A percentile compares a stretch with the other conserved stretches of the same genome.
Conservation (phyloP, 2,329 filamentous ascomycete genomes). For the Parastagonospora avenae region DNA sequence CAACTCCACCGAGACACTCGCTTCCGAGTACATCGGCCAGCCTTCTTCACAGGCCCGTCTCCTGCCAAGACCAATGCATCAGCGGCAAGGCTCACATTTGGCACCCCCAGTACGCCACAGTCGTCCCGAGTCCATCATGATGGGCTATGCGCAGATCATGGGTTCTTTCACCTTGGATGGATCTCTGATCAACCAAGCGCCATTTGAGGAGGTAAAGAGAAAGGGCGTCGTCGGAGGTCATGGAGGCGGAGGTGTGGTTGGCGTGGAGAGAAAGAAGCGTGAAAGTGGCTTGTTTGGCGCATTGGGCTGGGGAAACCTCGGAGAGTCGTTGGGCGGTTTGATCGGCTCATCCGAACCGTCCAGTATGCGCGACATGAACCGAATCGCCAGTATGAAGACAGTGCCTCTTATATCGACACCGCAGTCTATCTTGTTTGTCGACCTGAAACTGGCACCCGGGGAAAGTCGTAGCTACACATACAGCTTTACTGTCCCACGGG, state of each 20-base stretch:
- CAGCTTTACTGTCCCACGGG: slow-evolving; percentile 81
- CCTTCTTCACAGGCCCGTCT: slow-evolving; percentile 52
- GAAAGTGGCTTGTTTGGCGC: slow-evolving; percentile 80
- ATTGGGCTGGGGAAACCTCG: slow-evolving; percentile 86
- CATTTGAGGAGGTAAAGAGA: slow-evolving; percentile 94
- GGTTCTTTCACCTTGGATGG: slow-evolving; percentile 92
- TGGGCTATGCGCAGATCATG: slow-evolving; percentile 95
- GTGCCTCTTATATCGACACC: slow-evolving; percentile 93
- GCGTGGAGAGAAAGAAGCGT: slow-evolving; percentile 74
- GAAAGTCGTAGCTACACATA: slow-evolving; percentile 90
- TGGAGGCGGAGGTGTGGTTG: slow-evolving; percentile 80
- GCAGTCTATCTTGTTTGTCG: slow-evolving; percentile 94
- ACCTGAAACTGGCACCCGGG: slow-evolving; percentile 82
- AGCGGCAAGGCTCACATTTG: slow-evolving; percentile 37
- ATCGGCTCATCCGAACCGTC: slow-evolving; percentile 87
- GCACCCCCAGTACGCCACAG: slow-evolving; percentile 37
- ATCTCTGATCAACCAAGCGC: slow-evolving; percentile 83
- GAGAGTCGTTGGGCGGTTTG: slow-evolving; percentile 84
- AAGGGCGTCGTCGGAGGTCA: slow-evolving; percentile 90
- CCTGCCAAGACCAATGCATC: slow-evolving; percentile 45
- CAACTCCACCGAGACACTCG: slow-evolving; percentile 89
- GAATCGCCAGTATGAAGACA: slow-evolving; percentile 80
- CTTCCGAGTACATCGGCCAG: slow-evolving; percentile 76
- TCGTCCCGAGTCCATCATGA: slow-evolving; percentile 83
- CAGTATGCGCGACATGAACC: slow-evolving; percentile 94